Evolutionary conservation across 2,329 filamentous ascomycete species (phyloP), one percentile per base, ranked within the genome.

Genomic region (Alternaria gaisen): DNA sequence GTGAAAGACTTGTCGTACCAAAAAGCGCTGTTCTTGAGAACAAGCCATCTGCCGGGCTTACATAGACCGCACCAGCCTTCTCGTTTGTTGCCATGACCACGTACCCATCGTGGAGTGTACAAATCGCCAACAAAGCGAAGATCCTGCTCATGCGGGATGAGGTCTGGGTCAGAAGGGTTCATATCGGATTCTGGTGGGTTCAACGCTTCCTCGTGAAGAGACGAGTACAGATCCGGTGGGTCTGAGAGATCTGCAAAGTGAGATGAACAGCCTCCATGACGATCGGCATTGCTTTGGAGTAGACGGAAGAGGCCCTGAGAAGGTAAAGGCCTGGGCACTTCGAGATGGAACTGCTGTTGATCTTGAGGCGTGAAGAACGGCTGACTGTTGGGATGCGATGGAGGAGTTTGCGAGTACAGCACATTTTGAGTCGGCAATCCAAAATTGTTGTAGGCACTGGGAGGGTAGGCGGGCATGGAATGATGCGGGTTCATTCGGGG

Each of bases 1-100:
- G 91, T 92, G 77, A 95, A 96, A 58, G 90, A 92, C 83, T 95
- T 94, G 82, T 96, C 92, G 78, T 96, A 96, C 92, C 93, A 96
- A 77, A 92, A 97, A 7, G 92, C 92, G 56, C 91, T 94, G 80
- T 96, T 95, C 82, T 95, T 96, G 60, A 97, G 83, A 16, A 94
- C 91, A 55, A 94, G 86, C 93, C 93, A 96, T 51, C 91, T 85
- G 3, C 91, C 91, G 3, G 91, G 90, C 77, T 93, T 94, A 83
- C 92, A 96, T 69, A 94, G 91, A 22, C 92, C 91, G 72, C 92
- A 96, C 92, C 92, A 97, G 4, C 92, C 92, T 77, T 94, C 92
- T 42, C 92, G 89, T 82, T 94, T 93, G 80, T 93, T 93, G 26
- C 92, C 92, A 64, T 94, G 91, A 22, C 92, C 92, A 36, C 92